Base-by-base conservation (phyloP, 106 monocot genomes). In the Apostasia ramifera region DNA sequence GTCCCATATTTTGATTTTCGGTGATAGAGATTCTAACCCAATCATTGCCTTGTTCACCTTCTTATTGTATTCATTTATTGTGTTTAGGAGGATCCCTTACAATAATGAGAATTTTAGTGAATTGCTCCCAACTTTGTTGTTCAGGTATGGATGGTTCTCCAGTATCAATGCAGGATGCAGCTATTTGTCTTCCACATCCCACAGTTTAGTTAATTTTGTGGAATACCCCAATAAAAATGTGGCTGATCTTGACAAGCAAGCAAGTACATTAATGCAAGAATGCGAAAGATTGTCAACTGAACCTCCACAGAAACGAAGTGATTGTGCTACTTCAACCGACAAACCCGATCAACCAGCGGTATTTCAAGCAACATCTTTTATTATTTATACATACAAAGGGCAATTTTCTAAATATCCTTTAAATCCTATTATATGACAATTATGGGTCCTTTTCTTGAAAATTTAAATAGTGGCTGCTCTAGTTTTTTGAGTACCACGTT, bases 81-180 rank as follows among this genome's bases (percentile, higher is more conserved):
- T 26, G 26, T 26, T 26, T 26, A 26, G 26, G 26, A 26, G 26
- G 26, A 26, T 26, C 26, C 26, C 26, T 26, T 26, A 26, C 26
- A 26, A 26, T 26, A 26, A 26, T 26, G 26, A 26, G 26, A 26
- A 26, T 26, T 26, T 26, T 26, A 26, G 26, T 26, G 26, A 26
- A 26, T 26, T 26, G 26, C 26, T 26, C 26, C 26, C 26, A 26
- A 26, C 26, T 26, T 49, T 65, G 8, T 9, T 4, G n/a, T 66
- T 40, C 66, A 86, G 86, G 66, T 86, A 86, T 55, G 86, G 80
- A 11, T 86, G 86, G 86, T 71, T 80, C 59, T 70, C 61, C 8
- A 53, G 55, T 57, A 14, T 50, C 11, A 66, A 64, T 59, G 53
- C 41, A 51, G 57, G 51, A 51, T 38, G 15, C 8, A 42, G 64